Base-by-base conservation (phyloP, 371 early-diverging fungal species). In the Blakeslea trispora region DNA sequence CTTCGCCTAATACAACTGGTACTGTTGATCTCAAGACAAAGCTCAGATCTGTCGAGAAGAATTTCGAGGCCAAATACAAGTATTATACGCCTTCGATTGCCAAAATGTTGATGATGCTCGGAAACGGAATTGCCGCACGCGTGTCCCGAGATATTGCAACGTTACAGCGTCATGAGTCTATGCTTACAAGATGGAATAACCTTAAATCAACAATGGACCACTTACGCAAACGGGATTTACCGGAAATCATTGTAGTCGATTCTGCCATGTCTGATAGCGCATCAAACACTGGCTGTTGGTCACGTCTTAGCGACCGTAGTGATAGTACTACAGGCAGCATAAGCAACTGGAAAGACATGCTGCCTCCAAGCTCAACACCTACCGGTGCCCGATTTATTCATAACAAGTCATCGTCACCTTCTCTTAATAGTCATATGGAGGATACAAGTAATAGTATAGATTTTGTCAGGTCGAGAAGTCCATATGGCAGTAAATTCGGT, bases 61-160 rank as follows among this genome's bases (percentile, higher is more conserved):
- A 74, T 10, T 85, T 85, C 62, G 85, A 85, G 53, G 79, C 80
- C 43, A 82, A 82, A 62, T 75, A 80, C 62, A 83, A 83, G 58
- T 81, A 81, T 55, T 85, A 79, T 50, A 71, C 79, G 6, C 83
- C 83, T 8, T 76, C 81, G 0, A 78, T 85, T n/a, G 72, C 71
- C 37, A 78, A 78, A 51, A 81, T 83, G 83, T 57, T 85, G 14
- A 75, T 71, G 34, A 82, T 81, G 81, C 67, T 85, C 10, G 82
- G 81, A 14, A 76, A 72, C 43, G 81, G 81, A 15, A 85, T 85
- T 51, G 76, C 81, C 18, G 65, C 76, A 32, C 71, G 81, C 17
- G 79, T 72, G 13, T 73, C 74, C 22, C 72, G 70, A 45, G 73
- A 82, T 59, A 53, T 60, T 34, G 64, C 73, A 13, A 68, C 68